Evolutionary conservation across 257 asterid species (phyloP).

Genomic region (Rubia yunnanensis): DNA sequence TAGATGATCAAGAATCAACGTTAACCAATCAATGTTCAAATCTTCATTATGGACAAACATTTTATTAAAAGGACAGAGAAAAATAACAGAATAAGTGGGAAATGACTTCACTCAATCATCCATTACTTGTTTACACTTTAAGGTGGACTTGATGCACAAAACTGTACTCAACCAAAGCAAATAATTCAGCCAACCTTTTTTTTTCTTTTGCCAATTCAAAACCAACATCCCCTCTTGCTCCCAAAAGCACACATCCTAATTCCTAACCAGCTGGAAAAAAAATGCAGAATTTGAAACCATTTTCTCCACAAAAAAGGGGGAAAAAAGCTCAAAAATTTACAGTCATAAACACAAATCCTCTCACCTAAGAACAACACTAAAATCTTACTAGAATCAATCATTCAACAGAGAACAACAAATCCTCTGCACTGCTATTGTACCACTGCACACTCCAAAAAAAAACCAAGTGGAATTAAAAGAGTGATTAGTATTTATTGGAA

Average conservation of each 20-base stretch:
- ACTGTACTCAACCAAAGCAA: not conserved
- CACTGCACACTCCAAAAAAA: constrained; percentile 2
- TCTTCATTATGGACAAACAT: constrained; percentile 5
- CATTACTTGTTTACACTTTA: not conserved
- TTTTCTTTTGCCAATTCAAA: constrained; percentile 13
- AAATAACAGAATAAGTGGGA: not conserved
- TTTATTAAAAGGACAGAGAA: not conserved
- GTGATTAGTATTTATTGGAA: not conserved
- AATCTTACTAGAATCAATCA: constrained; percentile 14
- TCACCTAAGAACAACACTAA: constrained; percentile 14
- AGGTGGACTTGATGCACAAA: constrained; percentile 2
- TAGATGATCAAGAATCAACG: not conserved
- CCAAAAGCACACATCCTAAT: constrained; percentile 8
- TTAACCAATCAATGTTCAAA: constrained; percentile 3
- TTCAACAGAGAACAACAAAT: constrained; percentile 11
- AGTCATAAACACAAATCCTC: constrained; percentile 9
- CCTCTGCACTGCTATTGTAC: not conserved
- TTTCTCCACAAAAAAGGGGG: not conserved
- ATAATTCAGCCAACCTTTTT: not conserved
- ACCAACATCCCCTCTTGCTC: constrained; percentile 9
- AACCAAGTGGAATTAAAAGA: not conserved
- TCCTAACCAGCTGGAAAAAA: not conserved
- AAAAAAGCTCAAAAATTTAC: constrained; percentile 4
- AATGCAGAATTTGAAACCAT: constrained; percentile 1
- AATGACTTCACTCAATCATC: constrained; percentile 7